Evolutionary conservation across 208 protist genomes (phyloP).

Genomic region (Herpetomonas samuelpessoai): DNA sequence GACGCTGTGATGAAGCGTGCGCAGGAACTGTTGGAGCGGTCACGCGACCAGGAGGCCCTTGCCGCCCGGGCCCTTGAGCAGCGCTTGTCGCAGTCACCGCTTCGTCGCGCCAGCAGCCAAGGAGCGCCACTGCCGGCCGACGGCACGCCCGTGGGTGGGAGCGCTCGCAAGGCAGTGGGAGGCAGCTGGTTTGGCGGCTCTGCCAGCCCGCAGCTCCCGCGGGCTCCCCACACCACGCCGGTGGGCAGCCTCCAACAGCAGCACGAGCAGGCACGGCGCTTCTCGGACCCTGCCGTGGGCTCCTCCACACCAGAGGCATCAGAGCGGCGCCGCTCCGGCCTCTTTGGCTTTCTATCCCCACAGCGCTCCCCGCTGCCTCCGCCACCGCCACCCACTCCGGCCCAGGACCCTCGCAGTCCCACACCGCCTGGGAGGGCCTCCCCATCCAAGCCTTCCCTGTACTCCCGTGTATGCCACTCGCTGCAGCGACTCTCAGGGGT

Average conservation of each 20-base stretch:
- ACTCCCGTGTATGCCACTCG: background rate
- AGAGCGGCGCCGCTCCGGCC: background rate
- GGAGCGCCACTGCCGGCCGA: constrained; percentile 3
- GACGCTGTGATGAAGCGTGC: constrained; percentile 51
- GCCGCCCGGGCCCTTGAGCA: constrained; percentile 31
- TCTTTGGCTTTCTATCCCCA: background rate
- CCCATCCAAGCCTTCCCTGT: background rate
- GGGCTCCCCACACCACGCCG: constrained; percentile 10
- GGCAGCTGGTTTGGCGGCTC: constrained; percentile 9
- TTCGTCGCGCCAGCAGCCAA: constrained; percentile 5
- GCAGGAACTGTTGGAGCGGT: constrained; percentile 40
- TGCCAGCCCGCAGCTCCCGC: background rate
- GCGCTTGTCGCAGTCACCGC: constrained; percentile 31
- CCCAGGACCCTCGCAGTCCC: too few relatives aligned
- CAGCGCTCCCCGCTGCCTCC: background rate
- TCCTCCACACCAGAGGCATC: background rate
- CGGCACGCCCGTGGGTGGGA: too few relatives aligned
- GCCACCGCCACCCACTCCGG: background rate
- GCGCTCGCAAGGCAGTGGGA: too few relatives aligned
- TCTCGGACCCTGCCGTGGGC: too few relatives aligned
- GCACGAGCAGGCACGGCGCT: background rate
- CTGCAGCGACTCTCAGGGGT: background rate
- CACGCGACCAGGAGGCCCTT: constrained; percentile 27
- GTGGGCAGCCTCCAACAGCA: background rate
- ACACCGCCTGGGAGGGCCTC: background rate